Evolutionary conservation across 495 filamentous ascomycete genomes (phyloP).

Genomic region (Hypoxylon trugodes): DNA sequence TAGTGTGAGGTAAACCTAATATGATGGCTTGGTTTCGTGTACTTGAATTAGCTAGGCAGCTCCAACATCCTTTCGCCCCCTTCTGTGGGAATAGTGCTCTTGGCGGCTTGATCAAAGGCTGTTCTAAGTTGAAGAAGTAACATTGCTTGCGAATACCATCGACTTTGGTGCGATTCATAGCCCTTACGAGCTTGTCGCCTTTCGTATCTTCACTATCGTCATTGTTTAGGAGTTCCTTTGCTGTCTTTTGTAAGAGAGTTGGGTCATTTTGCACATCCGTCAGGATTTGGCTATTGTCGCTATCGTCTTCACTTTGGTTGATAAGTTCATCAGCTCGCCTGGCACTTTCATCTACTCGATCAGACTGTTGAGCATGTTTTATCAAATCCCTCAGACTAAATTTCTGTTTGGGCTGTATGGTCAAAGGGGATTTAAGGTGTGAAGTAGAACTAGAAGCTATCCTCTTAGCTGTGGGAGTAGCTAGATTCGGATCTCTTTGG

Average conservation of each 20-base stretch:
- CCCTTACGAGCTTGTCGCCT: constrained; percentile 68
- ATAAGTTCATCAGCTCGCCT: constrained; percentile 41
- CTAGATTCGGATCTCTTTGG: constrained; percentile 34
- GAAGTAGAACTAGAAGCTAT: constrained; percentile 44
- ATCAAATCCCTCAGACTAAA: constrained; percentile 73
- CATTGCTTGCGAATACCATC: constrained; percentile 66
- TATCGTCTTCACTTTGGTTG: constrained; percentile 32
- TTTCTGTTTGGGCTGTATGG: constrained; percentile 66
- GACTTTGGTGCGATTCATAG: constrained; percentile 79
- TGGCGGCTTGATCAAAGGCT: constrained; percentile 17
- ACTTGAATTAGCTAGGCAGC: constrained; percentile 55
- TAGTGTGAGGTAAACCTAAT: constrained; percentile 71
- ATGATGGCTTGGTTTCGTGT: constrained; percentile 70
- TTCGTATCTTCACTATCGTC: constrained; percentile 64
- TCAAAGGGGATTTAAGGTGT: constrained; percentile 51
- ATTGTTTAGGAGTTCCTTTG: constrained; percentile 55
- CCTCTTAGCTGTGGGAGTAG: constrained; percentile 53
- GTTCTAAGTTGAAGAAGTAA: constrained; percentile 69
- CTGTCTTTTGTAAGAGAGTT: constrained; percentile 44
- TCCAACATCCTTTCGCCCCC: constrained; percentile 46
- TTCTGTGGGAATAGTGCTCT: constrained; percentile 46
- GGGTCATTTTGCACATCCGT: constrained; percentile 35
- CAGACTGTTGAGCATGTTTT: constrained; percentile 64
- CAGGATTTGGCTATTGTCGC: constrained; percentile 27
- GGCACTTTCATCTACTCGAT: constrained; percentile 63